Percentiles rank a stretch among this genome's conserved stretches.
Evolutionary conservation across 208 protist genomes (phyloP).

Genomic region (Endotrypanum monterogeii): DNA sequence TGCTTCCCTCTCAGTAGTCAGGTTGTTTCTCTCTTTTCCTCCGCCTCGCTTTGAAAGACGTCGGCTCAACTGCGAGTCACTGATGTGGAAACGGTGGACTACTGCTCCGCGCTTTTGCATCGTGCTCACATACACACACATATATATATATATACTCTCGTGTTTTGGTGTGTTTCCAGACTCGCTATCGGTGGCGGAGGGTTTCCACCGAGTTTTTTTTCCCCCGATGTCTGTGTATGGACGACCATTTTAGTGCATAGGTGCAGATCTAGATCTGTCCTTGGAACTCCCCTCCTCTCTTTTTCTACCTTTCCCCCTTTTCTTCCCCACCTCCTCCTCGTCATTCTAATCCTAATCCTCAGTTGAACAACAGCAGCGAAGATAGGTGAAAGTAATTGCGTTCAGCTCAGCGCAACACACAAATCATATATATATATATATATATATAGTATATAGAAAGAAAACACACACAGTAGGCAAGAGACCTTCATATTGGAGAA

Average conservation of each 20-base stretch:
- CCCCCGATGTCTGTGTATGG: no score
- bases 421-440: neutral
- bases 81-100: no score
- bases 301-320: neutral
- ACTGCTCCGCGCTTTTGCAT: no score
- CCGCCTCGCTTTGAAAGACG: no score
- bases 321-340: neutral
- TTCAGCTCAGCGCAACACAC: neutral
- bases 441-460: no score
- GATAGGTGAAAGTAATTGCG: neutral
- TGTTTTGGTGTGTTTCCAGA: neutral
- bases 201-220: neutral
- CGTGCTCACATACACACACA: no score
- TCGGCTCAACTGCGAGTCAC: no score
- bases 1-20: no score
- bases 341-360: neutral
- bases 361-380: neutral
- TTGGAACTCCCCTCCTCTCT: neutral
- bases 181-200: neutral
- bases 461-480: neutral
- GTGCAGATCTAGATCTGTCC: neutral
- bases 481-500: no score
- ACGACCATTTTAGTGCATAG: neutral
- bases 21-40: no score
- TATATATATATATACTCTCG: no score